A percentile compares a stretch with the other conserved stretches of the same genome.
These are phyloP conservation scores for Epichloe sibirici DNA, from an alignment of 2,329 filamentous ascomycete genomes.

Conservation along the genomic window DNA sequence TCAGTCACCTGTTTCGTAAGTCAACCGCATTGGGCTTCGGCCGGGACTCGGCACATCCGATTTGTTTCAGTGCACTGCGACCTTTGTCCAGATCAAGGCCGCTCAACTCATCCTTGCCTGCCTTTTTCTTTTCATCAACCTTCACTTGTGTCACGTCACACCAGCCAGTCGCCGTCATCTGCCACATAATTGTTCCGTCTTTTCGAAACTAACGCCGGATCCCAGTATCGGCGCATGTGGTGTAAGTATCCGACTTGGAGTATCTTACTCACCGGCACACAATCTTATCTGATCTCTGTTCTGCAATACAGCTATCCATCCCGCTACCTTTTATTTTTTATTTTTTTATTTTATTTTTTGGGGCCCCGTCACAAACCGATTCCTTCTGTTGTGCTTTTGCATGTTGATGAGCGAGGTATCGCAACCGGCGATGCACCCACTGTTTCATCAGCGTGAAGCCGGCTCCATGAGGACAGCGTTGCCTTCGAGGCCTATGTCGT, in stretches of 20 bases:
- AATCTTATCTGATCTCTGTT: conserved; percentile 4
- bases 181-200: neutral
- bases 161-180: neutral
- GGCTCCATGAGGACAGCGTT: conserved; percentile 23
- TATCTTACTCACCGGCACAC: neutral
- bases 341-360: no score
- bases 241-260: neutral
- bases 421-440: conserved; percentile 12
- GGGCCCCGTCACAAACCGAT: neutral
- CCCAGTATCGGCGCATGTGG: neutral
- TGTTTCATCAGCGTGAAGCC: conserved; percentile 19
- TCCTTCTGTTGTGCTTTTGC: neutral
- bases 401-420: conserved; percentile 22
- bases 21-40: conserved; percentile 4
- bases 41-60: conserved; percentile 6
- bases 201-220: neutral
- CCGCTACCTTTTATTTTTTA: neutral
- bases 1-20: conserved; percentile 1
- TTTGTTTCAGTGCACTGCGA: conserved; percentile 3
- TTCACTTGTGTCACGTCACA: neutral
- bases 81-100: neutral
- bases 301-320: neutral
- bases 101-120: neutral
- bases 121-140: neutral
- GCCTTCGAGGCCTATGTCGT: conserved; percentile 25